Evolutionary conservation across 306 rosid genomes (phyloP), one percentile per base, ranked within the genome.

Genomic region (Prunus mongolica): DNA sequence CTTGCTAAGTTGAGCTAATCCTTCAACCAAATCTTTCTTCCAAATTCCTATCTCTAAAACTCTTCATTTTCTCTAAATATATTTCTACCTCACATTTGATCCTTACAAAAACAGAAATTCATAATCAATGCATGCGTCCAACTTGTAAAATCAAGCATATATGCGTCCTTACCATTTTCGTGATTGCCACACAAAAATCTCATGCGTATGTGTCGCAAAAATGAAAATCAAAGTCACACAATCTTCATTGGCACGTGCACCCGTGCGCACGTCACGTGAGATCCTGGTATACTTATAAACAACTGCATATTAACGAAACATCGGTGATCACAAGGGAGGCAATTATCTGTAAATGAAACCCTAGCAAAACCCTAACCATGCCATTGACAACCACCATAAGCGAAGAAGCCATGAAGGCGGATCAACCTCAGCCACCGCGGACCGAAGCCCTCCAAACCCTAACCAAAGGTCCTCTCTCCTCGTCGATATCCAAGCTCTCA

Each of bases 401-500:
- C 73, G 54, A 60, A 54, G 67, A 63, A 66, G 81, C 87, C 69
- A 87, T 87, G 90, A 55, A 78, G 64, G 83, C 82, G 70, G 92
- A 88, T 22, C 85, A 86, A 44, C 86, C 86, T 67, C 81, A 79
- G 60, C 25, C 77, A 30, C 61, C 71, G 61, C 22, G 75, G 78
- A 70, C 83, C 18, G 87, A 84, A 58, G 55, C 87, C 13, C 69
- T 89, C 12, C 87, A 82, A 45, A 52, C 79, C 76, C 80, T 91
- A 28, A 65, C 90, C 20, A 61, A 75, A 0, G 93, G 89, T 9
- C 80, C 90, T 14, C 76, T 91, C 25, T 82, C 88, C 20, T 85
- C 91, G 0, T 86, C 98, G 18, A 52, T 84, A 10, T 82, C 96
- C 45, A 80, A 80, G 49, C 92, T 93, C 69, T 78, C 91, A 3